Evolutionary conservation across 2,329 filamentous ascomycete species (phyloP), one percentile per base, ranked within the genome.

Genomic region (Ophiognomonia clavigignenti-juglandacearum): DNA sequence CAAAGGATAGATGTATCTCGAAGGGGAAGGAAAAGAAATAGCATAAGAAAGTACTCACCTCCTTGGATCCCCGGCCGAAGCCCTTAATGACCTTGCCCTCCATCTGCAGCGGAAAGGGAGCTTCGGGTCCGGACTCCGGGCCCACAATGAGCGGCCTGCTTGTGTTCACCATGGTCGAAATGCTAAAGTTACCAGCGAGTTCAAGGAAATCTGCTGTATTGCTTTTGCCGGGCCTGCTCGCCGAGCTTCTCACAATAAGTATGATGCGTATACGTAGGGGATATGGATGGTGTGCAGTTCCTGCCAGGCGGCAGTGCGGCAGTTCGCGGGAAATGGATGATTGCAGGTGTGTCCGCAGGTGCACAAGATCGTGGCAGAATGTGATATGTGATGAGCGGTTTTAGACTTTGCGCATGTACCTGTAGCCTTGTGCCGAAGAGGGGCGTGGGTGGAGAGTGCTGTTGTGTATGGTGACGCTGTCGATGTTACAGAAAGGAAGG

Each of bases 61-160:
- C 91, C 72, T 90, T 95, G 60, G 88, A 95, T 14, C 93, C 93
- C 51, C 93, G 81, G 35, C 93, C 92, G 65, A 97, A 97, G 27
- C 93, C 93, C 59, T 88, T 86, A 59, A 96, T 90, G 20, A 98
- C 90, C 46, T 85, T 81, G 20, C 93, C 93, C 52, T 86, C 84
- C 69, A 97, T 83, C 56, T 77, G 80, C 57, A 96, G 76, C 0
- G 93, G 93, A 65, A 83, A 97, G 0, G 93, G 93, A 6, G 80
- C 43, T 58, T 82, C 74, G 11, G 92, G 92, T 3, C 89, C 89
- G 32, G 72, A 66, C 36, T 87, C 80, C 8, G 84, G 74, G 47
- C 92, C 92, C 50, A 88, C 80, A 56, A 93, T 78, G 43, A 76
- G 72, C 39, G 87, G 83, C 52, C 88, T n/a, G n/a, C n/a, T 83